These are phyloP conservation scores for Phytophthora megakarya DNA, from an alignment of 352 stramenopile genomes.

Conservation along the genomic window DNA sequence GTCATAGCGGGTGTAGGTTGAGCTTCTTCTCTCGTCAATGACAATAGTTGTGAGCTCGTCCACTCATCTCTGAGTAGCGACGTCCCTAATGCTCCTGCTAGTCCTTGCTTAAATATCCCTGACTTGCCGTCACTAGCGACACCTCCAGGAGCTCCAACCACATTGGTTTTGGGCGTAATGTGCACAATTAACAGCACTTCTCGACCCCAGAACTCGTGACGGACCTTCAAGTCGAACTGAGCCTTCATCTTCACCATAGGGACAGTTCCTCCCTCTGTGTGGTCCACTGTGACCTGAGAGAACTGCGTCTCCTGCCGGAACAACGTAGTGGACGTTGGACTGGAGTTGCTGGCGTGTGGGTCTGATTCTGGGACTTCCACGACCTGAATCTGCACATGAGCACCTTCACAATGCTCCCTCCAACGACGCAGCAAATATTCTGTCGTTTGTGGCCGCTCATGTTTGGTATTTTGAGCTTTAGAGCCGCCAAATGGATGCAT, in stretches of 20 bases:
- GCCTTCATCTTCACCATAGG: conserved; percentile 39
- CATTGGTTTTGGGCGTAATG: conserved; percentile 42
- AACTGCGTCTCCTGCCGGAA: conserved; percentile 70
- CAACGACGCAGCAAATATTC: conserved; percentile 38
- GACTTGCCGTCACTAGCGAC: neutral
- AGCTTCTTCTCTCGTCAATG: conserved; percentile 52
- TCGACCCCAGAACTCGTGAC: conserved; percentile 63
- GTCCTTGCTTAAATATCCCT: neutral
- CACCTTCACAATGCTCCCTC: conserved; percentile 48
- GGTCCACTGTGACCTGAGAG: conserved; percentile 28
- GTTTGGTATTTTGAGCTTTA: neutral
- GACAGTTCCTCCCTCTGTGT: neutral
- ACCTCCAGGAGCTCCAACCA: conserved; percentile 15
- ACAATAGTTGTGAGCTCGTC: conserved; percentile 42
- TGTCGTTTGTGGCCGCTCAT: neutral
- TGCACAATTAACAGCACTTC: conserved; percentile 57
- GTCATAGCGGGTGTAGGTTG: conserved; percentile 46
- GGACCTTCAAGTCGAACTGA: conserved; percentile 65
- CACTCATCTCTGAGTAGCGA: conserved; percentile 48
- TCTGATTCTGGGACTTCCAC: conserved; percentile 28
- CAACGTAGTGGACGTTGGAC: conserved; percentile 37
- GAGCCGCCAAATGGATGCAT: neutral
- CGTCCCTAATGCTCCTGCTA: neutral
- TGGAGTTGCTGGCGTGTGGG: conserved; percentile 18
- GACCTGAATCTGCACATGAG: conserved; percentile 57